Evolutionary conservation across 2,329 filamentous ascomycete species (phyloP).

Genomic region (Cercospora sp.): DNA sequence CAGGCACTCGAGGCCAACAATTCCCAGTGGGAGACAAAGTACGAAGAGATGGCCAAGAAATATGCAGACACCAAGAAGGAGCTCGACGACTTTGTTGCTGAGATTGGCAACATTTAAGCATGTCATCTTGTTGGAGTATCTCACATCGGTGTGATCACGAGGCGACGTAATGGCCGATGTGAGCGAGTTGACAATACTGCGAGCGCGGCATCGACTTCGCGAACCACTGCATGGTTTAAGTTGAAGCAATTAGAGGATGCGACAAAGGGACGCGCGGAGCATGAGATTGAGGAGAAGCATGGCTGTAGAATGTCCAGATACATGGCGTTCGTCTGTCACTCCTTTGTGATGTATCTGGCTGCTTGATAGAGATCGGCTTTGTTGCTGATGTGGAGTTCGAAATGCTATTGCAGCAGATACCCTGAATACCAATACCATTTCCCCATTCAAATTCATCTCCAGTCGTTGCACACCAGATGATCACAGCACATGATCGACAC

Average conservation of each 20-base stretch:
- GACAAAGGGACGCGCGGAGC: not conserved
- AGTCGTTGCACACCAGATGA: too few relatives aligned
- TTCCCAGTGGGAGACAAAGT: slow-evolving; percentile 95
- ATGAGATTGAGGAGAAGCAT: not conserved
- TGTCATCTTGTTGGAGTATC: not conserved
- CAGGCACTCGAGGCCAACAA: slow-evolving; percentile 89
- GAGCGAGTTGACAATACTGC: not conserved
- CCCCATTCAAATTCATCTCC: not conserved
- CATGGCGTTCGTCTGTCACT: not conserved
- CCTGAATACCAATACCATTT: slow-evolving; percentile 2
- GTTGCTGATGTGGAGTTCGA: not conserved
- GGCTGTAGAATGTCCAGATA: not conserved
- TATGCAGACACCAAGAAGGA: slow-evolving; percentile 82
- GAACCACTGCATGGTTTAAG: not conserved
- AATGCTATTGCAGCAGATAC: slow-evolving; percentile 12
- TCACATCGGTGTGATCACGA: not conserved
- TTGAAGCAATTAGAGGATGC: not conserved
- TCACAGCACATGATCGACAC: not conserved
- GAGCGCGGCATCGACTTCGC: not conserved
- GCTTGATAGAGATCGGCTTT: slow-evolving; percentile 4
- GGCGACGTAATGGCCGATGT: not conserved
- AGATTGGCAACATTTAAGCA: slow-evolving; percentile 87
- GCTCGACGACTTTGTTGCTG: slow-evolving; percentile 82
- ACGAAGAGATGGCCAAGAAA: slow-evolving; percentile 96
- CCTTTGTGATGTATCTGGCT: slow-evolving; percentile 7